A percentile compares a stretch with the other conserved stretches of the same genome.
phyloP scores from a whole-genome alignment of 805 yeast genomes.

The Ogataea nonfermentans region DNA sequence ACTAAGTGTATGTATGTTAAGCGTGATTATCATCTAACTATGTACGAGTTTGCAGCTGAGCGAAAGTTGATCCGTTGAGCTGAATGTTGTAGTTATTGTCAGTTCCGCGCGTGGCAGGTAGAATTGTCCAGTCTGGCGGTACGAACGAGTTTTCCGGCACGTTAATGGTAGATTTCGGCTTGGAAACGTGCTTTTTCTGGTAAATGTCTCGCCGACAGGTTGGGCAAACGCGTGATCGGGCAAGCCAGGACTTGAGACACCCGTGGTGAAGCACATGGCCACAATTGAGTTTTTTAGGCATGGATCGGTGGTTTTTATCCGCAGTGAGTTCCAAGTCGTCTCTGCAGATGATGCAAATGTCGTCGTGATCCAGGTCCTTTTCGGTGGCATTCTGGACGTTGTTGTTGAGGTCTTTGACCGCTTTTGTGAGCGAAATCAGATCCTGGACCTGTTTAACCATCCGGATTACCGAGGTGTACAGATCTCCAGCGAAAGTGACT shows the following conservation, averaged over 20 bases:
- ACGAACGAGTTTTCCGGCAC: constrained; percentile 24
- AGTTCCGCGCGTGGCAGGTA: constrained; percentile 20
- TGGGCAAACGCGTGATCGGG: constrained; percentile 90
- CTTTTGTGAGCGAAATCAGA: constrained; percentile 40
- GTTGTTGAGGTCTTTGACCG: constrained; percentile 59
- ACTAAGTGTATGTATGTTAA: constrained; percentile 19
- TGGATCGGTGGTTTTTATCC: constrained; percentile 38
- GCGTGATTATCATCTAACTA: constrained; percentile 7
- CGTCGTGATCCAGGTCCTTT: constrained; percentile 59
- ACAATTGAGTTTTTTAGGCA: constrained; percentile 78
- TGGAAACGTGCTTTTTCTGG: constrained; percentile 20
- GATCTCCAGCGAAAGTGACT: constrained; percentile 31
- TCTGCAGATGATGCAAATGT: constrained; percentile 84
- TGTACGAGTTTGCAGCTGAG: constrained; percentile 10
- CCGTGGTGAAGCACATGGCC: constrained; percentile 87
- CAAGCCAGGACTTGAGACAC: constrained; percentile 90
- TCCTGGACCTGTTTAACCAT: constrained; percentile 36
- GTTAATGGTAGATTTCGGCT: background rate
- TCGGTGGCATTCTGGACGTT: constrained; percentile 61
- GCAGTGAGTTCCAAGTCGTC: constrained; percentile 62
- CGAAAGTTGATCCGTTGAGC: constrained; percentile 16
- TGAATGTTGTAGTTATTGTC: constrained; percentile 16
- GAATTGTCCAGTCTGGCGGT: constrained; percentile 34
- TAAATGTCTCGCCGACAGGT: constrained; percentile 77
- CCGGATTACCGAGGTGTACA: constrained; percentile 28